Evolutionary conservation across 2,329 filamentous ascomycete genomes (phyloP).

Genomic region (Alternaria ethzedia): DNA sequence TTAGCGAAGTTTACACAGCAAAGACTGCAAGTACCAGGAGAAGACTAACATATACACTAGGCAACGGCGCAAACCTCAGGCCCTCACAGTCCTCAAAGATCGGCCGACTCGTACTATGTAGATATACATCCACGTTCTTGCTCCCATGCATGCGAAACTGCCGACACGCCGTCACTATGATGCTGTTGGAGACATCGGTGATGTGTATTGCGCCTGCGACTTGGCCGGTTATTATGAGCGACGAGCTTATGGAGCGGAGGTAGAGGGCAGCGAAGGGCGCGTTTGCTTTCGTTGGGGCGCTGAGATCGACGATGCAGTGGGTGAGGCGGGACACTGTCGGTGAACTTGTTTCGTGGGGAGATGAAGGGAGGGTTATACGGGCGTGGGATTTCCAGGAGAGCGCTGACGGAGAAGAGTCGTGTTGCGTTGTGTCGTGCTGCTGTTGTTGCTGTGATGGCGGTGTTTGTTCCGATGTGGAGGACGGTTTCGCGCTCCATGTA

Average conservation of each 20-base stretch:
- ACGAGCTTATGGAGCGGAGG: slow-evolving; percentile 72
- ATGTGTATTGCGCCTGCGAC: slow-evolving; percentile 84
- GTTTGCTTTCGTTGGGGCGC: slow-evolving; percentile 59
- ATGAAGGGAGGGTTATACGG: slow-evolving; percentile 78
- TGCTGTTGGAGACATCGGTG: slow-evolving; percentile 73
- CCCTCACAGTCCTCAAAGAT: slow-evolving; percentile 89
- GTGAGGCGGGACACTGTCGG: slow-evolving; percentile 74
- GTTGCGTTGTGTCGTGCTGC: slow-evolving; percentile 18
- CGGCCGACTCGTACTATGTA: slow-evolving; percentile 80
- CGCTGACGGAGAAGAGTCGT: neutral
- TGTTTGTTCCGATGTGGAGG: slow-evolving; percentile 12
- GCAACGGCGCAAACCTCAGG: slow-evolving; percentile 81
- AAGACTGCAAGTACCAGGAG: neutral
- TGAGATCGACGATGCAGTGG: slow-evolving; percentile 81
- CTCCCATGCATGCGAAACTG: slow-evolving; percentile 95
- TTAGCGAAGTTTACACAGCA: neutral
- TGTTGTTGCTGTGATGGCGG: slow-evolving; percentile 46
- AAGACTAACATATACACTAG: slow-evolving; percentile 68
- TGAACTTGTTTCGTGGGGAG: slow-evolving; percentile 73
- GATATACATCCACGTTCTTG: slow-evolving; percentile 78
- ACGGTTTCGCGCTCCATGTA: neutral
- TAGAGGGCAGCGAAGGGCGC: slow-evolving; percentile 71
- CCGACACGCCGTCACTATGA: slow-evolving; percentile 75
- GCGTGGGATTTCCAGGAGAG: slow-evolving; percentile 38
- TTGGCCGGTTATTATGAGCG: slow-evolving; percentile 77